These are phyloP conservation scores for Xylaria sp. DNA, from an alignment of 495 filamentous ascomycete species.

Conservation along the genomic window DNA sequence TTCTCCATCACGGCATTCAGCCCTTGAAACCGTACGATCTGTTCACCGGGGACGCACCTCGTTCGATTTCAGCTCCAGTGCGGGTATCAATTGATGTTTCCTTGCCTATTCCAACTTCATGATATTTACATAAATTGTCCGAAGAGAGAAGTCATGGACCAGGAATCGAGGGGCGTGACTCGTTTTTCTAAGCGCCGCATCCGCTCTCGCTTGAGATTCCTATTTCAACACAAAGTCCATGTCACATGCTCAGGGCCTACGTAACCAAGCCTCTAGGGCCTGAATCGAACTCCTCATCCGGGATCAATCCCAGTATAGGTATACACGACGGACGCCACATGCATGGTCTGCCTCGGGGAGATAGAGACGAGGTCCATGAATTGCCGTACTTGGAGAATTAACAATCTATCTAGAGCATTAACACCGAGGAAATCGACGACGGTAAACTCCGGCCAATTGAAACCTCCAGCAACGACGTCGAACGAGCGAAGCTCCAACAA, in stretches of 20 bases:
- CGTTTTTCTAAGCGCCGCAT: slow-evolving; percentile 15
- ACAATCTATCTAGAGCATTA: not conserved
- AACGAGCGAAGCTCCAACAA: not conserved
- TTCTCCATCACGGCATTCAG: slow-evolving; percentile 10
- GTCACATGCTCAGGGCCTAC: slow-evolving; percentile 18
- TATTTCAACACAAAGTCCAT: not conserved
- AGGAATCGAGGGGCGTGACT: not conserved
- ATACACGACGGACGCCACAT: not conserved
- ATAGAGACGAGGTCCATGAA: not conserved
- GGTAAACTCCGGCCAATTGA: slow-evolving; percentile 3
- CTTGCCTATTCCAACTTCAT: not conserved
- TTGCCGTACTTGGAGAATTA: not conserved
- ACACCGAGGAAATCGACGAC: slow-evolving; percentile 13
- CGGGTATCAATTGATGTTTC: slow-evolving; percentile 3
- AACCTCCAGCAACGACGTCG: not conserved
- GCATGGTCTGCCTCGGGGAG: not conserved
- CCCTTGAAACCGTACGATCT: slow-evolving; percentile 25
- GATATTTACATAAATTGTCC: not conserved
- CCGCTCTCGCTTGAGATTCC: slow-evolving; percentile 18
- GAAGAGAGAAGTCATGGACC: not conserved
- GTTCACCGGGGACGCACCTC: slow-evolving; percentile 10
- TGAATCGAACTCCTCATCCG: slow-evolving; percentile 1
- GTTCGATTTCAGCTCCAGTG: slow-evolving; percentile 17
- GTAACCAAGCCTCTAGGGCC: not conserved
- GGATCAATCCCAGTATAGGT: slow-evolving; percentile 4